Percentiles rank a stretch among this genome's conserved stretches.
Conservation (phyloP, 768 basidiomycete genomes). For the Galerina sulciceps region DNA sequence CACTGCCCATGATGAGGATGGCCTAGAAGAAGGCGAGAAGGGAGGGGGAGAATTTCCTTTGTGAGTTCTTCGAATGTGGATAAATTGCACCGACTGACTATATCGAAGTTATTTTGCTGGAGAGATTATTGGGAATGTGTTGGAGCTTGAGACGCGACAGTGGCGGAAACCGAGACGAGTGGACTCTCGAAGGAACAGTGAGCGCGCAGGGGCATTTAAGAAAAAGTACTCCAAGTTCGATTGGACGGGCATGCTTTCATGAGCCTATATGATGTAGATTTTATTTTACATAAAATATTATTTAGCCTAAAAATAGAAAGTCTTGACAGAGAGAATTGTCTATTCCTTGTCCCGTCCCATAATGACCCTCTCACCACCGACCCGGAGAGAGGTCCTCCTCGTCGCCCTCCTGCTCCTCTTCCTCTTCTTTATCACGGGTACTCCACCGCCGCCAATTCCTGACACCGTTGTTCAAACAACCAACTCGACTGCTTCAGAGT, state of each 20-base stretch:
- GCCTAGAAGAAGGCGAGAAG: conserved; percentile 83
- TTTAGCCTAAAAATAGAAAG: conserved; percentile 13
- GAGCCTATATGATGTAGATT: no score
- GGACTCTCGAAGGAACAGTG: conserved; percentile 71
- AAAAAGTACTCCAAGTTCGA: conserved; percentile 78
- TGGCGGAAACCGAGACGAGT: conserved; percentile 84
- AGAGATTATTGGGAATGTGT: conserved; percentile 91
- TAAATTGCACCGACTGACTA: neutral
- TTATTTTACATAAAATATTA: no score
- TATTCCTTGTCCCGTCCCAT: conserved; percentile 10
- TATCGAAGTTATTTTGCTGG: conserved; percentile 83
- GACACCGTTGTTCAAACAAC: conserved; percentile 6
- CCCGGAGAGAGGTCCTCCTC: conserved; percentile 58
- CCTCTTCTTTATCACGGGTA: conserved; percentile 45
- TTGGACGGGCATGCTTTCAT: conserved; percentile 74
- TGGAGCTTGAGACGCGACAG: conserved; percentile 83
- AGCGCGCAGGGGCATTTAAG: conserved; percentile 72
- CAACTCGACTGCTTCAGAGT: conserved; percentile 2
- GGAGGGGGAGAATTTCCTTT: conserved; percentile 91
- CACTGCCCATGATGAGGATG: conserved; percentile 66
- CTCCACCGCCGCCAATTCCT: conserved; percentile 11
- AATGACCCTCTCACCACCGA: conserved; percentile 48
- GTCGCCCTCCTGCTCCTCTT: conserved; percentile 51
- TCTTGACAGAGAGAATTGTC: neutral
- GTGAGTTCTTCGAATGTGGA: conserved; percentile 43